Percentiles rank a stretch among this genome's conserved stretches.
phyloP scores from a whole-genome alignment of 257 asterid genomes.

The Primulina tabacum region DNA sequence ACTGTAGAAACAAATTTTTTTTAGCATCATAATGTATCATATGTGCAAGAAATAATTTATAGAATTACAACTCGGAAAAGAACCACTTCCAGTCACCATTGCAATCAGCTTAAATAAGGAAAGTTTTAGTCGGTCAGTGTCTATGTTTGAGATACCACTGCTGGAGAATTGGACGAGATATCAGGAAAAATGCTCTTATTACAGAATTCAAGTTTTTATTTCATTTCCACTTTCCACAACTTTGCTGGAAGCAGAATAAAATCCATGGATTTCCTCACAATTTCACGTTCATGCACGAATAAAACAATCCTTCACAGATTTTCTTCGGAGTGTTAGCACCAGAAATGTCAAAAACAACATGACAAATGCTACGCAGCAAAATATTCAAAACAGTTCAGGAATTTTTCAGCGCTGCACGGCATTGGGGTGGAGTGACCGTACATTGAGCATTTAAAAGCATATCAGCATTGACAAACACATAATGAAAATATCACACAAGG shows the following conservation, averaged over 20 bases:
- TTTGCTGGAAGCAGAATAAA: not conserved
- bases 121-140: not conserved
- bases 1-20: conserved; percentile 46
- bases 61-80: conserved; percentile 9
- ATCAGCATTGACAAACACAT: not conserved
- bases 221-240: not conserved
- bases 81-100: not conserved
- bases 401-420: not conserved
- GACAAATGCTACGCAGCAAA: not conserved
- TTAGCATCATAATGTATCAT: conserved; percentile 8
- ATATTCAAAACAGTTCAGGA: not conserved
- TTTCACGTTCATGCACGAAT: not conserved
- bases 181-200: not conserved
- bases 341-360: not conserved
- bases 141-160: not conserved
- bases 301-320: not conserved
- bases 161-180: not conserved
- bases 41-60: conserved; percentile 2
- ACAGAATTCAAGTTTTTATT: not conserved
- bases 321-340: not conserved
- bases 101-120: conserved; percentile 11
- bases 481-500: not conserved
- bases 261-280: not conserved
- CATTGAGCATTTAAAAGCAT: not conserved
- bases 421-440: not conserved